phyloP scores from a whole-genome alignment of 2,329 filamentous ascomycete species.

The Exophiala viscosa region DNA sequence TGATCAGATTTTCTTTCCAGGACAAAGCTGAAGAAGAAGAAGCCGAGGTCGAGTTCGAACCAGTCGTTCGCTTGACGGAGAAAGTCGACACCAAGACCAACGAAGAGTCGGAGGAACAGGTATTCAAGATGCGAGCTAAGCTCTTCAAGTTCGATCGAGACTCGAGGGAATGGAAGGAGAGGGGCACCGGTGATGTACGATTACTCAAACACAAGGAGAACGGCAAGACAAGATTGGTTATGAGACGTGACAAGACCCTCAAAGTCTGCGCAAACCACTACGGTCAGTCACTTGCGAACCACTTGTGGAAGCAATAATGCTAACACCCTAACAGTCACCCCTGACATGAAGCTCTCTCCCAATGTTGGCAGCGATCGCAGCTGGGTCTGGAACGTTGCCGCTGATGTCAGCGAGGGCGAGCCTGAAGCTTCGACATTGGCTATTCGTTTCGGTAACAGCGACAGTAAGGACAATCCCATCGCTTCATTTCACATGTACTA shows the following conservation, averaged over 20 bases:
- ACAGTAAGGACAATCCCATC: slow-evolving; percentile 63
- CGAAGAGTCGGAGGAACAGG: slow-evolving; percentile 95
- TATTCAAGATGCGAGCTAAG: slow-evolving; percentile 99
- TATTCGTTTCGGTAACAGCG: slow-evolving; percentile 95
- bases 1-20: slow-evolving; percentile 17
- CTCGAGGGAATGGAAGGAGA: slow-evolving; percentile 96
- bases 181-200: slow-evolving; percentile 92
- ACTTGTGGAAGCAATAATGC: slow-evolving; percentile 8
- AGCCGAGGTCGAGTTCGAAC: slow-evolving; percentile 94
- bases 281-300: slow-evolving; percentile 58
- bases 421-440: slow-evolving; percentile 93
- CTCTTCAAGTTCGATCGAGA: slow-evolving; percentile 97
- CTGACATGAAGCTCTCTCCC: slow-evolving; percentile 97
- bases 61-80: slow-evolving; percentile 91
- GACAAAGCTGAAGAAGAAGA: slow-evolving; percentile 72
- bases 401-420: slow-evolving; percentile 97
- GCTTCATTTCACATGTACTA: background rate
- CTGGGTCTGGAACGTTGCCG: slow-evolving; percentile 98
- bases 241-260: slow-evolving; percentile 98
- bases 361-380: slow-evolving; percentile 97
- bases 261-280: slow-evolving; percentile 99
- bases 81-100: slow-evolving; percentile 97
- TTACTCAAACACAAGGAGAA: slow-evolving; percentile 99
- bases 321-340: slow-evolving; percentile 64
- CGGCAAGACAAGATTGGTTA: slow-evolving; percentile 93